phyloP scores from a whole-genome alignment of 495 filamentous ascomycete species.

The Neurospora africana region DNA sequence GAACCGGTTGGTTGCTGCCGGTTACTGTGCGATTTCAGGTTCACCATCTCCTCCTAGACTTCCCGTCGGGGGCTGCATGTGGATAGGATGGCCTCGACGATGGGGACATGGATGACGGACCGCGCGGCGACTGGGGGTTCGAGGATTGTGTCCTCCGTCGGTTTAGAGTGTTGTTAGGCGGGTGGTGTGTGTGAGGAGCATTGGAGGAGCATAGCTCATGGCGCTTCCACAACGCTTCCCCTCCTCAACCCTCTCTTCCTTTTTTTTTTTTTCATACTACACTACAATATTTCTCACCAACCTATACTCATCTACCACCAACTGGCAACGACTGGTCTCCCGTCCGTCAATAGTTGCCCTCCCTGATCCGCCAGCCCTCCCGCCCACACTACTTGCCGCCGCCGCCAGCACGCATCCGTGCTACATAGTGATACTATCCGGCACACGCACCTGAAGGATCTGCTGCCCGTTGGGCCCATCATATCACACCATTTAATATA shows the following conservation, averaged over 20 bases:
- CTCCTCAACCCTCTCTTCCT: neutral
- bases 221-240: neutral
- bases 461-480: neutral
- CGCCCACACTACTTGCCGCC: neutral
- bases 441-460: neutral
- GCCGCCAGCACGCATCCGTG: neutral
- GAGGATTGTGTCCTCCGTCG: neutral
- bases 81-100: neutral
- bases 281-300: neutral
- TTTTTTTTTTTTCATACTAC: neutral
- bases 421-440: neutral
- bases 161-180: neutral
- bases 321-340: conserved; percentile 1
- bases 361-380: neutral
- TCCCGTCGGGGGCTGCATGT: neutral
- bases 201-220: neutral
- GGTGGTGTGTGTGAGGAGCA: neutral
- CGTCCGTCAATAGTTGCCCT: conserved; percentile 6
- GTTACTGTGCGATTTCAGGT: neutral
- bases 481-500: neutral
- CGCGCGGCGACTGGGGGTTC: neutral
- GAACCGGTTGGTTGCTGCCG: neutral
- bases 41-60: neutral
- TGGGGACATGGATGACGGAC: neutral
- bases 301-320: neutral